Evolutionary conservation across 257 asterid species (phyloP).

Genomic region (Solanum rostratum): DNA sequence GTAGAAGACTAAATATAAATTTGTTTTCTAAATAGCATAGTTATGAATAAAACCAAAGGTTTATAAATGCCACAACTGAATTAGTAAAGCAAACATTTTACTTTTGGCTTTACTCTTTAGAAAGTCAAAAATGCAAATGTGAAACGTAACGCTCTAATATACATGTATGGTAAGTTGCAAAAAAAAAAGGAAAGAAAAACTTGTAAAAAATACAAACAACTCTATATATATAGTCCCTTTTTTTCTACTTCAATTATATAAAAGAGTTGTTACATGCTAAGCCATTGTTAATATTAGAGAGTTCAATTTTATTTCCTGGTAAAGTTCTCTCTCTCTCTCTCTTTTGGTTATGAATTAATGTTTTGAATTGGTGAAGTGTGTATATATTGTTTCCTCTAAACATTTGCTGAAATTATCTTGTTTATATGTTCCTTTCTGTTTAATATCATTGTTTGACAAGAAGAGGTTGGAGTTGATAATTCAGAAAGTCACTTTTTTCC

Average conservation of each 20-base stretch:
- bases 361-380: neutral
- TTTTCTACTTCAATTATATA: neutral
- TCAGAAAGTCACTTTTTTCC: neutral
- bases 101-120: neutral
- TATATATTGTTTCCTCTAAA: neutral
- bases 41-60: neutral
- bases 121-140: neutral
- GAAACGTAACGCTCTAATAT: neutral
- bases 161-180: neutral
- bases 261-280: neutral
- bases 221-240: neutral
- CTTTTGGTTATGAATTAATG: neutral
- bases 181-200: no score
- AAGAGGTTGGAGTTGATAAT: neutral
- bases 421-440: neutral
- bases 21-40: no score
- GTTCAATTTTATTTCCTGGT: neutral
- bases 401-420: neutral
- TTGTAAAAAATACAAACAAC: neutral
- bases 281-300: neutral
- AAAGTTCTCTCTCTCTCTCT: neutral
- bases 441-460: neutral
- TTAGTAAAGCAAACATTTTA: neutral
- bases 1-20: neutral
- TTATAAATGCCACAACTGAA: neutral